Evolutionary conservation across 1,284 basidiomycete species (phyloP).

Genomic region (Irpex rosettiformis): DNA sequence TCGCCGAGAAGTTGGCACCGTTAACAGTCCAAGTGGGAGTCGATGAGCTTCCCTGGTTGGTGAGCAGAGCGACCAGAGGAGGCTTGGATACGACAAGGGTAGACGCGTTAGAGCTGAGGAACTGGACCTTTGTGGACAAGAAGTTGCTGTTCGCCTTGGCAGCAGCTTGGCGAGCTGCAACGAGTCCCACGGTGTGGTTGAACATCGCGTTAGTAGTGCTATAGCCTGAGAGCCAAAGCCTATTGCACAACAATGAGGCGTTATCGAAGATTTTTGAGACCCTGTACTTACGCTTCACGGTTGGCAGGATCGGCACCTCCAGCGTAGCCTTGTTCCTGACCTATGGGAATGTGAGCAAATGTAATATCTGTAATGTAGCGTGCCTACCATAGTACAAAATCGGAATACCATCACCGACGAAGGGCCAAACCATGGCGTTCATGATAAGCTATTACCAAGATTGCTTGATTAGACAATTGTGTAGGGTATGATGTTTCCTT

Average conservation of each 20-base stretch:
- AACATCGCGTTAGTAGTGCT: slow-evolving; percentile 48
- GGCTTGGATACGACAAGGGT: slow-evolving; percentile 60
- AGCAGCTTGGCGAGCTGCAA: slow-evolving; percentile 52
- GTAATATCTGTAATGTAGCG: neutral
- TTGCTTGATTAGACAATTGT: neutral
- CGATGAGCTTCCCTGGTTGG: slow-evolving; percentile 52
- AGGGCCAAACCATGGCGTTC: slow-evolving; percentile 34
- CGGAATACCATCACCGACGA: slow-evolving; percentile 59
- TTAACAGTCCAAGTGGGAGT: slow-evolving; percentile 44
- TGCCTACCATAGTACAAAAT: slow-evolving; percentile 72
- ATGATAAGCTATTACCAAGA: slow-evolving; percentile 30
- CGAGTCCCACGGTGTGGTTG: slow-evolving; percentile 50
- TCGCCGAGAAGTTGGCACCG: slow-evolving; percentile 40
- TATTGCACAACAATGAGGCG: slow-evolving; percentile 21
- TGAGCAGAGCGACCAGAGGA: slow-evolving; percentile 63
- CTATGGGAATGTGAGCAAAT: slow-evolving; percentile 7
- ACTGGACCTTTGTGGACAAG: slow-evolving; percentile 49
- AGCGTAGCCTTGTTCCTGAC: slow-evolving; percentile 30
- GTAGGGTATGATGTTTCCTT: too few species aligned
- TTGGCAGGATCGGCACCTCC: slow-evolving; percentile 42
- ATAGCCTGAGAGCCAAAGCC: slow-evolving; percentile 59
- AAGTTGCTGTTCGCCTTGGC: slow-evolving; percentile 44
- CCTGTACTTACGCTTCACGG: slow-evolving; percentile 53
- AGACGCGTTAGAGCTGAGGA: slow-evolving; percentile 40
- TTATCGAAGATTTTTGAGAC: slow-evolving; percentile 6